A percentile compares a stretch with the other conserved stretches of the same genome.
Evolutionary conservation across 1,139 yeast species (phyloP).

Genomic region (Tardiomyces depauwii): DNA sequence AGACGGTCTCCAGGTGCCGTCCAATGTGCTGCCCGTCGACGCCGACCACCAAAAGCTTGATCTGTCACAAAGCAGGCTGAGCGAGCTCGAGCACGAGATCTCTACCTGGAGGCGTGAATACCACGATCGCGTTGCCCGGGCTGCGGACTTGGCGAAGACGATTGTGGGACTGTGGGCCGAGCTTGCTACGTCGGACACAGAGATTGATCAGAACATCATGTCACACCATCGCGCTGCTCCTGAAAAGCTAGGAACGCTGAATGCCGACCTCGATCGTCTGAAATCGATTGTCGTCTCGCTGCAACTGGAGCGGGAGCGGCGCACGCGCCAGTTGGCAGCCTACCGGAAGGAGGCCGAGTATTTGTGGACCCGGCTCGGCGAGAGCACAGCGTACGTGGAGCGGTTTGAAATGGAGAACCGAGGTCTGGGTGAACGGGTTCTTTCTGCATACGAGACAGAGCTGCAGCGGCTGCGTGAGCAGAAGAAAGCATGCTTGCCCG

Average conservation of each 20-base stretch:
- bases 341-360: conserved; percentile 9
- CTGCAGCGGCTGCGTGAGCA: conserved; percentile 45
- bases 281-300: conserved; percentile 7
- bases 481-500: conserved; percentile 54
- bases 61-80: conserved; percentile 14
- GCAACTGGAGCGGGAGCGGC: conserved; percentile 9
- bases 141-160: conserved; percentile 13
- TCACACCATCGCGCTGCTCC: conserved; percentile 16
- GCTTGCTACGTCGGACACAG: conserved; percentile 23
- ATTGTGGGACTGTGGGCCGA: conserved; percentile 25
- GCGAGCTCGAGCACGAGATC: conserved; percentile 18
- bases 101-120: conserved; percentile 17
- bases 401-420: conserved; percentile 20
- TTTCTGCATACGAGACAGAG: conserved; percentile 38
- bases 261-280: conserved; percentile 16
- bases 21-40: conserved; percentile 2
- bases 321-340: conserved; percentile 9
- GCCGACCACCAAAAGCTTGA: conserved; percentile 4
- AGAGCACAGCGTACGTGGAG: conserved; percentile 11
- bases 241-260: conserved; percentile 18
- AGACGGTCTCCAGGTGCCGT: conserved; percentile 6
- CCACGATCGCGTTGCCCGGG: conserved; percentile 14
- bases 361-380: conserved; percentile 22
- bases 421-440: conserved; percentile 22
- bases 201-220: conserved; percentile 18